Base-by-base conservation (phyloP, 148 eudicot genomes). In the Vaccinium myrtillus region DNA sequence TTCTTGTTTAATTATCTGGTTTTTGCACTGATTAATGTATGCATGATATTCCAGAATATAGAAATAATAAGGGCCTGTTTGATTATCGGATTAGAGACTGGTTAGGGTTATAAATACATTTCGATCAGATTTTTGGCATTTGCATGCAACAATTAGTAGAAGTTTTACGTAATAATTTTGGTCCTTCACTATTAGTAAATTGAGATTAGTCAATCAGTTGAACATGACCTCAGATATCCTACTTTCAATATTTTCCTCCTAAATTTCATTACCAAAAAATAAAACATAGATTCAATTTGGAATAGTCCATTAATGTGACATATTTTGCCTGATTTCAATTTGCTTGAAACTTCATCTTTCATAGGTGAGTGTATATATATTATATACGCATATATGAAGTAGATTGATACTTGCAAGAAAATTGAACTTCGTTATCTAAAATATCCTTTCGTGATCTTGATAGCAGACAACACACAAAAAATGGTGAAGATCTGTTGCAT, bases 401-500 rank as follows among this genome's bases (percentile, higher is more conserved):
- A 70, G 18, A 13, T 12, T 70, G 36, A 70, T 11, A 13, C 36
- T 30, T 4, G 2, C 30, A 27, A 61, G 75, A 27, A 8, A 70
- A 30, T 27, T 70, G 75, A 30, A 70, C 13, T 30, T 73, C 2
- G 11, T 18, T 73, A 30, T 73, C 49, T 36, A 46, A 73, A 9
- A 2, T 36, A 8, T 73, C 53, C 53, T 46, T 63, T 63, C 70
- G 0, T 46, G 25, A 8, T 46, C 51, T 43, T 4, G 18, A 16
- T 75, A 75, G 25, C 51, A 43, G 76, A 73, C 15, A 73, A 76
- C 51, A 76, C 51, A 43, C 1, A 43, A 83, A 87, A 82, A 73
- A 92, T 91, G 93, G 93, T 91, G 91, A 93, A 93, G 80, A 90
- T 93, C 86, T 93, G 95, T 63, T 91, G 92, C 89, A 90, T 93